Evolutionary conservation across 768 basidiomycete species (phyloP).

Genomic region (Gloeostereum incarnatum): DNA sequence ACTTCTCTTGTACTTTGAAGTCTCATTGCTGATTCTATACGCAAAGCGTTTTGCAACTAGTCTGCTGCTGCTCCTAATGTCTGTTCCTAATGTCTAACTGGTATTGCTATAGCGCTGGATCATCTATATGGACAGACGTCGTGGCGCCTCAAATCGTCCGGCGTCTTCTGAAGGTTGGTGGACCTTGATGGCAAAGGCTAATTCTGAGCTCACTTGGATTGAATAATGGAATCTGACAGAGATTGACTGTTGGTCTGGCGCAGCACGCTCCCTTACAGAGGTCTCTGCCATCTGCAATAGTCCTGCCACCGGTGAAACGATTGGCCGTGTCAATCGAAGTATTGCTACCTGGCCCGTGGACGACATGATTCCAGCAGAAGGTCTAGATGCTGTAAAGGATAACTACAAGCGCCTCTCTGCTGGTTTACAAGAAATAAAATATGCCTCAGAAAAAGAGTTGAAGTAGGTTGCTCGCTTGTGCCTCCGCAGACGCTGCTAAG

Average conservation of each 20-base stretch:
- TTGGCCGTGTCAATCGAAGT: conserved; percentile 65
- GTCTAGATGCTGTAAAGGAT: conserved; percentile 52
- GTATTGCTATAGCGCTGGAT: too few species aligned
- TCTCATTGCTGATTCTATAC: too few species aligned
- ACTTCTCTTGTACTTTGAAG: too few species aligned
- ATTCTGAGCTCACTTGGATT: conserved; percentile 10
- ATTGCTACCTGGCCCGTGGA: conserved; percentile 66
- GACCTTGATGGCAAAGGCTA: conserved; percentile 9
- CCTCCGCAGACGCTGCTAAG: too few species aligned
- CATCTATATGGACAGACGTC: conserved; percentile 73
- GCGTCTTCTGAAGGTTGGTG: conserved; percentile 69
- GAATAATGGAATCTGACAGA: conserved; percentile 33
- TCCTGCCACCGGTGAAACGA: conserved; percentile 41
- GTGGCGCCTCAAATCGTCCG: conserved; percentile 50
- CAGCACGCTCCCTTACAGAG: conserved; percentile 44
- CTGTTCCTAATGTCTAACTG: too few species aligned
- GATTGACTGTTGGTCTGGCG: conserved; percentile 69
- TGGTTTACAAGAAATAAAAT: conserved; percentile 55
- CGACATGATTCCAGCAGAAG: conserved; percentile 59
- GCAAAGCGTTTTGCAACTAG: too few species aligned
- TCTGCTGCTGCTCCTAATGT: too few species aligned
- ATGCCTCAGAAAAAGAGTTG: conserved; percentile 49
- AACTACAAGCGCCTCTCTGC: conserved; percentile 53
- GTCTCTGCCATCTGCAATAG: conserved; percentile 47
- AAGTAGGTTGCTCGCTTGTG: conserved; percentile 35